Conservation (phyloP, 805 yeast genomes). For the Groenewaldozyma salmanticensis region DNA sequence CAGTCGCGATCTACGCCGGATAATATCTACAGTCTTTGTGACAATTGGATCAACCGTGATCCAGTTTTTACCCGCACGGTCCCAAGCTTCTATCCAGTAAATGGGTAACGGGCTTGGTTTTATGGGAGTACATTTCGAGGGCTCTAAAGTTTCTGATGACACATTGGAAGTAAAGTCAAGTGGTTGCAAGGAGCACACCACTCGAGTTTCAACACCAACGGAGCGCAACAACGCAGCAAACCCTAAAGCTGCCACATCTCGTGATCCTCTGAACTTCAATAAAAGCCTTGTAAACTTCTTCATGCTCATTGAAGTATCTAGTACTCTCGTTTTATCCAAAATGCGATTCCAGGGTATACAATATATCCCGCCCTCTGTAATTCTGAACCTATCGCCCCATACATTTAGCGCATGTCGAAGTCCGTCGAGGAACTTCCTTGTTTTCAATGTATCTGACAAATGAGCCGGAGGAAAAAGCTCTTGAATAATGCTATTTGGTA, state of each 20-base stretch:
- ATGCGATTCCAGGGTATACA: constrained; percentile 43
- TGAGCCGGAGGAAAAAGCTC: constrained; percentile 42
- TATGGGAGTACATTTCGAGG: neutral
- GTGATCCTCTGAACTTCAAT: constrained; percentile 47
- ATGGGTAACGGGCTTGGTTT: constrained; percentile 44
- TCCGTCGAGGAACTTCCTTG: constrained; percentile 68
- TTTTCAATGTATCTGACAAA: constrained; percentile 37
- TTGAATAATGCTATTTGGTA: constrained; percentile 39
- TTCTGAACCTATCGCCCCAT: constrained; percentile 50
- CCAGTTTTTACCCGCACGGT: constrained; percentile 61
- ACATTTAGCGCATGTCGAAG: constrained; percentile 53
- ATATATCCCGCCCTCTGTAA: constrained; percentile 33
- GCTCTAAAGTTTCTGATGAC: constrained; percentile 6
- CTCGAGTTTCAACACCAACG: constrained; percentile 58
- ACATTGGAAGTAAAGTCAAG: constrained; percentile 58
- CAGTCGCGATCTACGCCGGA: constrained; percentile 45
- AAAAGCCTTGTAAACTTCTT: constrained; percentile 37
- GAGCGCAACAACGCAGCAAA: constrained; percentile 70
- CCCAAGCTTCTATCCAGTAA: constrained; percentile 95
- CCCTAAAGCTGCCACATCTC: constrained; percentile 80
- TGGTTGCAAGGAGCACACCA: constrained; percentile 80
- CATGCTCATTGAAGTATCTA: constrained; percentile 24
- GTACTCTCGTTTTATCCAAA: constrained; percentile 16
- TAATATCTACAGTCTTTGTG: constrained; percentile 50
- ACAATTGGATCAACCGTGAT: constrained; percentile 78